These are phyloP conservation scores for Rhizomucor pusillus DNA, from an alignment of 371 early-diverging fungal genomes.

Conservation along the genomic window DNA sequence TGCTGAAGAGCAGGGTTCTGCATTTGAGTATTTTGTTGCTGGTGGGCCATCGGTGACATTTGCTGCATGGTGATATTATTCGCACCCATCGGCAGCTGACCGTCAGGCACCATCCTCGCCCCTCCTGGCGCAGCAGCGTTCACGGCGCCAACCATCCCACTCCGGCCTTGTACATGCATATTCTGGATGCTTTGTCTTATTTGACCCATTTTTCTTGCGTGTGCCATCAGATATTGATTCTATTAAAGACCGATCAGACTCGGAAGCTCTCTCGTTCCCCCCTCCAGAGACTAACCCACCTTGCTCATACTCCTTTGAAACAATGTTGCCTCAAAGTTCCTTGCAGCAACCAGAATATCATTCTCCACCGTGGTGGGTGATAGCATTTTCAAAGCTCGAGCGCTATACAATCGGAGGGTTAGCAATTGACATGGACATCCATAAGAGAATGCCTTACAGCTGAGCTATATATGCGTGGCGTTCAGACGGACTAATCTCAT, in stretches of 20 bases:
- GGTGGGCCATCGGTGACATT: constrained; percentile 49
- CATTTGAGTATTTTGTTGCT: constrained; percentile 10
- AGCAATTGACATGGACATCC: background rate
- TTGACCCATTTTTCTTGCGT: constrained; percentile 36
- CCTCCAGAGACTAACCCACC: constrained; percentile 18
- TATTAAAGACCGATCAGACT: constrained; percentile 7
- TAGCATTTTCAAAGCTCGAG: constrained; percentile 31
- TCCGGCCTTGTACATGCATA: constrained; percentile 13
- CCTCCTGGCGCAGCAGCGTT: constrained; percentile 1
- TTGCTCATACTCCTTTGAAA: constrained; percentile 38
- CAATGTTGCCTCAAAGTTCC: constrained; percentile 38
- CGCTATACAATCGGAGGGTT: constrained; percentile 13
- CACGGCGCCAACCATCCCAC: constrained; percentile 10
- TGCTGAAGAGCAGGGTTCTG: too few species aligned
- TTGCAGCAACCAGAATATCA: constrained; percentile 38
- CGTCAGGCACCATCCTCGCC: constrained; percentile 29
- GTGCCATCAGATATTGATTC: constrained; percentile 41
- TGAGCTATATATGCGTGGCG: constrained; percentile 36
- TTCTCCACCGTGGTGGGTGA: constrained; percentile 34
- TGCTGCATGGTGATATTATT: constrained; percentile 29
- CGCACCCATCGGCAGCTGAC: constrained; percentile 26
- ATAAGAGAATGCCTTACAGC: constrained; percentile 27
- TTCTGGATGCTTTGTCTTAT: constrained; percentile 30
- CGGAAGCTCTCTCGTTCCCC: background rate
- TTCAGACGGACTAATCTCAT: constrained; percentile 35